A percentile compares a stretch with the other conserved stretches of the same genome.
Conservation (phyloP, 1,284 basidiomycete species). For the Marasmius fiardii region DNA sequence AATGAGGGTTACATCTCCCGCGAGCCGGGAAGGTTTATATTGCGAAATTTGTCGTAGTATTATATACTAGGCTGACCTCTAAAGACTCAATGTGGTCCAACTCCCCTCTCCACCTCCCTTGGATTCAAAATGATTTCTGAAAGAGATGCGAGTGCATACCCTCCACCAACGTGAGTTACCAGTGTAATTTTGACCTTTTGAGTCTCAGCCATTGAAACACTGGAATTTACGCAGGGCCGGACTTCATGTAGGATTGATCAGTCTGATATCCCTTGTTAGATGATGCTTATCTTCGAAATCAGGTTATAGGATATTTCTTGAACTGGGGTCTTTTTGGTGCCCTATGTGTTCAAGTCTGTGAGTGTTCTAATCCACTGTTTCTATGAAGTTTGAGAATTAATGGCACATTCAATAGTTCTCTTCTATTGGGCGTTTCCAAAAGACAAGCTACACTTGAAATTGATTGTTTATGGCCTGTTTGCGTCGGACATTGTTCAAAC, state of each 20-base stretch:
- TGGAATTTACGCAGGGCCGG: background rate
- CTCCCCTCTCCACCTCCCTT: too few species aligned
- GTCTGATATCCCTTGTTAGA: background rate
- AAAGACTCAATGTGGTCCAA: background rate
- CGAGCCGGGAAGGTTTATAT: too few species aligned
- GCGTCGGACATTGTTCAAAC: slow-evolving; percentile 21
- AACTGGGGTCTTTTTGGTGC: slow-evolving; percentile 22
- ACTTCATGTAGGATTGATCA: background rate
- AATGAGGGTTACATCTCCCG: too few species aligned
- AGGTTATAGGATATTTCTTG: slow-evolving; percentile 21
- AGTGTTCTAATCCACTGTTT: slow-evolving; percentile 1
- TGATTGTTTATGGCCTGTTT: slow-evolving; percentile 20
- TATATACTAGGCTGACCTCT: background rate
- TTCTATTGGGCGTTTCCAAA: slow-evolving; percentile 23
- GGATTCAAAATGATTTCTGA: too few species aligned
- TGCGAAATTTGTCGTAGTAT: background rate
- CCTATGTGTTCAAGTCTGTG: slow-evolving; percentile 22
- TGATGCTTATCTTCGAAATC: background rate
- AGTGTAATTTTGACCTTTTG: too few species aligned
- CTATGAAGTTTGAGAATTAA: background rate
- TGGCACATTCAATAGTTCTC: slow-evolving; percentile 13
- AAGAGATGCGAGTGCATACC: too few species aligned
- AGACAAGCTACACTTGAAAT: slow-evolving; percentile 17
- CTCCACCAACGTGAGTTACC: too few species aligned
- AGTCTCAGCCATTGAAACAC: background rate